Evolutionary conservation across 1,284 basidiomycete species (phyloP), one percentile per base, ranked within the genome.

Genomic region (Cystobasidium sp.): DNA sequence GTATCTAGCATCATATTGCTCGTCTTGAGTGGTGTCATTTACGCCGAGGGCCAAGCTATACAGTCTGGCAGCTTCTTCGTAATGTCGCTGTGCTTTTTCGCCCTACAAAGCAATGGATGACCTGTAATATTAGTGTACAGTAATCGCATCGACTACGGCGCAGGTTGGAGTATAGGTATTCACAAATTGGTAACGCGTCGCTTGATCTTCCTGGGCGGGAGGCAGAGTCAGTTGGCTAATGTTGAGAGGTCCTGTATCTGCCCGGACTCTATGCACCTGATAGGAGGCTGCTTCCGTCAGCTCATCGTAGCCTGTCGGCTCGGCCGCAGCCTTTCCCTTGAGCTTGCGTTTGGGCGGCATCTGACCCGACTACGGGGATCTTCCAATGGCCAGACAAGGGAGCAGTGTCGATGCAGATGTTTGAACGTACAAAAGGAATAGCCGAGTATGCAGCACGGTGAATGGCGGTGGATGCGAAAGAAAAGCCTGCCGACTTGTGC

Each of bases 51-150:
- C 69, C 20, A 47, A 24, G 14, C 16, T 24, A 62, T 71, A 71
- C 8, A 71, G 61, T 16, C 53, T 39, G 10, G 51, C 52, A n/a
- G 59, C 61, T 41, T 47, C 61, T 49, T 71, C 69, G 46, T 63
- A 63, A n/a, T 71, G 69, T 53, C 61, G 24, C 24, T 53, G 59
- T 12, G 69, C 69, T 47, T 71, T 71, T 18, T 71, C 69, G 58
- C 69, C 69, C 69, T 71, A 47, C 16, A 37, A 39, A 47, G n/a
- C 22, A n/a, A 49, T 37, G 62, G 31, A 5, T 31, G 31, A 31
- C 31, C 5, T 31, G 31, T 31, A 31, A 5, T 31, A 31, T 31
- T 5, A 31, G 31, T 31, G 5, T 5, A 31, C 5, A 1, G 5
- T 31, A 5, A 2, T 31, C 31, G 31, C 31, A 31, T 31, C 12